phyloP scores from a whole-genome alignment of 169 alveolate genomes.

The Eimeria necatrix region DNA sequence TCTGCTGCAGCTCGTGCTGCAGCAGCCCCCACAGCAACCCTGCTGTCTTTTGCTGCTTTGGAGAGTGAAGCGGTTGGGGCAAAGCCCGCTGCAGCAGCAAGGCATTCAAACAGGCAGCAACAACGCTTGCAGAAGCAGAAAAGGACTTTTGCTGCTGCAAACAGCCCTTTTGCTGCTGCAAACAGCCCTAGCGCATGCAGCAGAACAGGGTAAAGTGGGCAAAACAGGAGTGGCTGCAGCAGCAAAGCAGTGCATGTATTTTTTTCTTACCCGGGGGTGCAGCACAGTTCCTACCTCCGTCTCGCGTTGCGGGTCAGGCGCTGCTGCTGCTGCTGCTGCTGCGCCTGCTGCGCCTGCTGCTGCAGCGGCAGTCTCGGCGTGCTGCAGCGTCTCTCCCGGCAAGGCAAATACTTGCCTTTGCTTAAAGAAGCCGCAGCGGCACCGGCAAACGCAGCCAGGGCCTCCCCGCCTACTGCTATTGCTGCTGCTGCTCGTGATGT shows the following conservation, averaged over 20 bases:
- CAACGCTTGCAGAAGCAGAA: neutral
- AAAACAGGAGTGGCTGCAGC: neutral
- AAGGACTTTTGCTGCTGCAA: neutral
- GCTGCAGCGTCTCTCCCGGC: slow-evolving; percentile 62
- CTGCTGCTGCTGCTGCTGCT: slow-evolving; percentile 37
- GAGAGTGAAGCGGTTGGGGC: slow-evolving; percentile 66
- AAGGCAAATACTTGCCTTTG: slow-evolving; percentile 28
- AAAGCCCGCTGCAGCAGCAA: slow-evolving; percentile 64
- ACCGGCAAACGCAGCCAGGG: slow-evolving; percentile 66
- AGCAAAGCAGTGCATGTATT: neutral
- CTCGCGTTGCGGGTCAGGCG: neutral
- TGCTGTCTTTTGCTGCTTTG: slow-evolving; percentile 40
- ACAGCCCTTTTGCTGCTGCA: neutral
- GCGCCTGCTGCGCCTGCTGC: slow-evolving; percentile 6
- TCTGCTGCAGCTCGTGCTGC: slow-evolving; percentile 59
- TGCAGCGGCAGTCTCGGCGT: neutral
- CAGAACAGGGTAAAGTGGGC: too few species aligned
- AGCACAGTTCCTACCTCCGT: neutral
- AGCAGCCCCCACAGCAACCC: slow-evolving; percentile 54
- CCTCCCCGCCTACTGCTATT: slow-evolving; percentile 18
- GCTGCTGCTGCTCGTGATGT: slow-evolving; percentile 29
- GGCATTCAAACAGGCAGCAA: slow-evolving; percentile 4
- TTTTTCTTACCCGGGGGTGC: neutral
- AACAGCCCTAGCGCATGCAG: neutral
- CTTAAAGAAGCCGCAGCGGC: slow-evolving; percentile 54